Conservation (phyloP, 2,329 filamentous ascomycete genomes). For the Xylariaceae sp. region DNA sequence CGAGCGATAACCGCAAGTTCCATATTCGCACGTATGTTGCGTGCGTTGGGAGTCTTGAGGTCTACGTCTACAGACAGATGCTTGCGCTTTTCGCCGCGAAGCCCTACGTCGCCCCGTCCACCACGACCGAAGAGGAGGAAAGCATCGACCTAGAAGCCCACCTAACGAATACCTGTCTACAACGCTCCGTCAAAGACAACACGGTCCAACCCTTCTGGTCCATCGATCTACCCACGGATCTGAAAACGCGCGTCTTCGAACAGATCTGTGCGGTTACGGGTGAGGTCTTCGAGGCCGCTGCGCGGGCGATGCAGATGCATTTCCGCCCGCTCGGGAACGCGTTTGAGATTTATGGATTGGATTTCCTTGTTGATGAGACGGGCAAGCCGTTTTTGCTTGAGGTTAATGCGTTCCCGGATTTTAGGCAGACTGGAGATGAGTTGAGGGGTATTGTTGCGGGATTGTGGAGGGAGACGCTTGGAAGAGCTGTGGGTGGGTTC, state of each 20-base stretch:
- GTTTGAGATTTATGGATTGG: conserved; percentile 88
- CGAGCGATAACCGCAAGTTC: conserved; percentile 70
- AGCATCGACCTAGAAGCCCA: conserved; percentile 62
- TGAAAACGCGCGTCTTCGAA: conserved; percentile 58
- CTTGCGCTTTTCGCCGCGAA: conserved; percentile 83
- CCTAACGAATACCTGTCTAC: conserved; percentile 93
- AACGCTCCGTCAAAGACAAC: conserved; percentile 56
- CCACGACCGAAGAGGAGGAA: not conserved
- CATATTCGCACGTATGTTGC: conserved; percentile 91
- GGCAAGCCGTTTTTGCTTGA: conserved; percentile 74
- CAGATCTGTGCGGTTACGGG: conserved; percentile 71
- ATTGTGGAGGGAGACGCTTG: conserved; percentile 70
- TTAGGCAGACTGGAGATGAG: conserved; percentile 79
- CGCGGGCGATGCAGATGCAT: conserved; percentile 76
- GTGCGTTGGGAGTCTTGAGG: conserved; percentile 67
- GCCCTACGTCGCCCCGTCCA: conserved; percentile 59
- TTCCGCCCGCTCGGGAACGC: conserved; percentile 85
- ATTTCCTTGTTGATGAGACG: conserved; percentile 72
- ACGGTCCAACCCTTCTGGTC: conserved; percentile 70
- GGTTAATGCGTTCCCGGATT: conserved; percentile 95
- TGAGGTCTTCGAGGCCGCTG: conserved; percentile 81
- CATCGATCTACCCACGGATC: conserved; percentile 42
- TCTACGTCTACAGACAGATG: conserved; percentile 88
- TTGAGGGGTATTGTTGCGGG: conserved; percentile 66
- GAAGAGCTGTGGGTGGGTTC: conserved; percentile 61